These are phyloP conservation scores for Coniochaeta ligniaria DNA, from an alignment of 2,329 filamentous ascomycete genomes.

Conservation along the genomic window DNA sequence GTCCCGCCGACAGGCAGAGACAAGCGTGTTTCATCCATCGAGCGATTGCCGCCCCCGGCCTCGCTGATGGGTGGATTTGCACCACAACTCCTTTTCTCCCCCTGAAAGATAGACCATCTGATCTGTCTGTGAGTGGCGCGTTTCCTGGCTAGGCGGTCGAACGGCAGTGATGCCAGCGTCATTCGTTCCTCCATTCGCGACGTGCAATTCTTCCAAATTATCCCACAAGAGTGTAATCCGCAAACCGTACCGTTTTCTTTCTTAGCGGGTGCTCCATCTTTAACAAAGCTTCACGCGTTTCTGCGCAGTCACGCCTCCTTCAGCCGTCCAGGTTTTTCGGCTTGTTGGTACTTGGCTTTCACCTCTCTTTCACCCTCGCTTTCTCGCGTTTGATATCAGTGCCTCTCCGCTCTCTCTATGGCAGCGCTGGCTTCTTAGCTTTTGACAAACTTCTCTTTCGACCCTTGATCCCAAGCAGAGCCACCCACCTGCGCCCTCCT, in stretches of 20 bases:
- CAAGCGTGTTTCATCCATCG: constrained; percentile 1
- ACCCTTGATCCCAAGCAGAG: not conserved
- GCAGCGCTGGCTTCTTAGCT: not conserved
- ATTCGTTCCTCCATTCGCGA: not conserved
- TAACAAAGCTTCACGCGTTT: not conserved
- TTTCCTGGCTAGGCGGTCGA: not conserved
- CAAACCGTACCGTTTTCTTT: not conserved
- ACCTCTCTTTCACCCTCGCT: not conserved
- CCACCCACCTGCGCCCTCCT: not conserved
- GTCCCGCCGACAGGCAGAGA: not conserved
- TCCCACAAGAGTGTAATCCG: not conserved
- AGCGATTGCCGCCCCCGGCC: not conserved
- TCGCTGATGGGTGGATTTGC: not conserved
- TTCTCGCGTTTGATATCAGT: not conserved
- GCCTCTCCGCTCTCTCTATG: not conserved
- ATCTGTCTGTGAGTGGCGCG: not conserved
- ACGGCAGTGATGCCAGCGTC: not conserved
- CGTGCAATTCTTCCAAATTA: not conserved
- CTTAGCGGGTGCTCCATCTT: not conserved
- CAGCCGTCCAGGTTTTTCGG: not conserved
- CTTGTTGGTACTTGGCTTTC: not conserved
- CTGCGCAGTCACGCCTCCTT: not conserved
- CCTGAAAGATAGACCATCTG: not conserved
- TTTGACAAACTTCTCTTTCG: not conserved
- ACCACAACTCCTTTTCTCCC: not conserved